These are phyloP conservation scores for Sordaria brevicollis DNA, from an alignment of 495 filamentous ascomycete genomes.

Conservation along the genomic window DNA sequence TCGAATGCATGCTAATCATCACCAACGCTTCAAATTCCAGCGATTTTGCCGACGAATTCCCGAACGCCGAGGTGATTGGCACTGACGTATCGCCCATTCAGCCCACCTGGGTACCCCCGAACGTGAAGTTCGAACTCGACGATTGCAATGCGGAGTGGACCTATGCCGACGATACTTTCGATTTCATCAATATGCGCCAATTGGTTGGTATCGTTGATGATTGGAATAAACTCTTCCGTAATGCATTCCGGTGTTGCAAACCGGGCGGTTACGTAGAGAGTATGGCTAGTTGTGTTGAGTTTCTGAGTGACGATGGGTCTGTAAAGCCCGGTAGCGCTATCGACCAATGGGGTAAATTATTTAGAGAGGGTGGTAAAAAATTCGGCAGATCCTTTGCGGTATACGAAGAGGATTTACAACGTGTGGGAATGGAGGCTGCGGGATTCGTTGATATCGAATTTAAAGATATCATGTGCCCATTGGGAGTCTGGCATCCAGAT, in stretches of 20 bases:
- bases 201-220: conserved; percentile 39
- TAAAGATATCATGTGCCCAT: background rate
- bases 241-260: conserved; percentile 21
- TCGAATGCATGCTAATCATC: too few relatives aligned
- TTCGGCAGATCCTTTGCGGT: conserved; percentile 8
- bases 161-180: conserved; percentile 33
- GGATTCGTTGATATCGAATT: conserved; percentile 4
- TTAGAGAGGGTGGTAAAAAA: conserved; percentile 5
- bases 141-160: conserved; percentile 38
- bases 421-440: conserved; percentile 2
- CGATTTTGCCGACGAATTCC: conserved; percentile 35
- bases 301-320: background rate
- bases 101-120: conserved; percentile 28
- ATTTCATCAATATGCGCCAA: conserved; percentile 46
- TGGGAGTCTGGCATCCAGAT: background rate
- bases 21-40: conserved; percentile 9
- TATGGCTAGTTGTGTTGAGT: conserved; percentile 11
- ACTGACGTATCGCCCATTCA: conserved; percentile 37
- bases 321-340: conserved; percentile 3
- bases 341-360: conserved; percentile 12
- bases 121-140: conserved; percentile 40
- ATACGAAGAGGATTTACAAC: conserved; percentile 16
- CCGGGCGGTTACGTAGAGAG: conserved; percentile 26
- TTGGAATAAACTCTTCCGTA: conserved; percentile 32
- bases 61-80: conserved; percentile 27